A percentile compares a stretch with the other conserved stretches of the same genome.
Conservation (phyloP, 106 monocot species). For the Amphibolis antarctica region DNA sequence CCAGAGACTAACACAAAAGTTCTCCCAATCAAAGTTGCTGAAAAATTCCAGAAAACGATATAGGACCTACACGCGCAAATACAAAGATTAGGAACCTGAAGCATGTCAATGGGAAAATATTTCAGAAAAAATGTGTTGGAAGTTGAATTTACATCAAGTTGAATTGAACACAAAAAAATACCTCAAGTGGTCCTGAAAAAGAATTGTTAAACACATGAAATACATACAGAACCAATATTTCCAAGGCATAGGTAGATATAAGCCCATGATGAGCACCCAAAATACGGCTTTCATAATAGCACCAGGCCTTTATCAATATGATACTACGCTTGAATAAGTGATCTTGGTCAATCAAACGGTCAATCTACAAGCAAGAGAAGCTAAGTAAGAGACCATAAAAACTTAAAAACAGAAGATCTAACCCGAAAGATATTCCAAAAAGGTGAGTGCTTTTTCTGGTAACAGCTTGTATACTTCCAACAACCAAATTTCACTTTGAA, state of each 20-base stretch:
- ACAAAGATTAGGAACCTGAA: not conserved
- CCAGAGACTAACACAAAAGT: slow-evolving; percentile 77
- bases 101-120: not conserved
- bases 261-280: slow-evolving; percentile 97
- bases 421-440: no score
- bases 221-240: slow-evolving; percentile 90
- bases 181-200: slow-evolving; percentile 97
- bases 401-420: no score
- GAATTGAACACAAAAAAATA: slow-evolving; percentile 6
- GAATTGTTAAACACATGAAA: slow-evolving; percentile 90
- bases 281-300: slow-evolving; percentile 91
- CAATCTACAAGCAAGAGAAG: slow-evolving; percentile 43
- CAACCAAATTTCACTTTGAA: no score
- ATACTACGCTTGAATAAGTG: slow-evolving; percentile 96
- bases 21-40: slow-evolving; percentile 98
- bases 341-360: slow-evolving; percentile 52
- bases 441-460: no score
- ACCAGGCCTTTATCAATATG: slow-evolving; percentile 91
- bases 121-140: not conserved
- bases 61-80: slow-evolving; percentile 41
- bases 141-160: not conserved
- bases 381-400: not conserved
- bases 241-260: slow-evolving; percentile 95
- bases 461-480: no score
- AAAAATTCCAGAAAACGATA: slow-evolving; percentile 97